phyloP scores from a whole-genome alignment of 805 yeast genomes.

The Clavispora fructus region DNA sequence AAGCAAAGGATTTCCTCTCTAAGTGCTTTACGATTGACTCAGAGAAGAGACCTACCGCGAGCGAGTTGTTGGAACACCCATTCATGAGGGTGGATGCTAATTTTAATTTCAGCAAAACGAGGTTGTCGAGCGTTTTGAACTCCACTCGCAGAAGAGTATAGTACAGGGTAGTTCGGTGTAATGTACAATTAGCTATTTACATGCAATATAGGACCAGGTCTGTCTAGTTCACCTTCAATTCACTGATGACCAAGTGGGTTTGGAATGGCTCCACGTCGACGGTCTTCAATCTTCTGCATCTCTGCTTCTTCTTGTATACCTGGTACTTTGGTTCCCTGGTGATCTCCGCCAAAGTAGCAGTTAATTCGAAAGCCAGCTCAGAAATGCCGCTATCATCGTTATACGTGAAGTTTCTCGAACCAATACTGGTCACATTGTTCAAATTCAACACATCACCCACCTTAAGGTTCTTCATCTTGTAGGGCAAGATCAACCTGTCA shows the following conservation, averaged over 20 bases:
- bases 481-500: constrained; percentile 77
- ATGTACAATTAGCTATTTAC: constrained; percentile 9
- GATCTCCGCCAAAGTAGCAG: constrained; percentile 81
- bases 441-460: constrained; percentile 80
- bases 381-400: constrained; percentile 32
- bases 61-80: constrained; percentile 48
- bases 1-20: constrained; percentile 68
- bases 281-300: constrained; percentile 75
- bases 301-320: constrained; percentile 53
- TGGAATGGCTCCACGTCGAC: constrained; percentile 68
- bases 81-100: constrained; percentile 39
- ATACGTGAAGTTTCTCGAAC: constrained; percentile 76
- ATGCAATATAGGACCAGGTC: constrained; percentile 1
- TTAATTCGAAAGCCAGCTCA: constrained; percentile 56
- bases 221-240: constrained; percentile 48
- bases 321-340: constrained; percentile 71
- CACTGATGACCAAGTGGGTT: constrained; percentile 73
- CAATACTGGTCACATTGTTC: constrained; percentile 73
- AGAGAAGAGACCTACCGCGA: constrained; percentile 83
- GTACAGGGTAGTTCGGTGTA: neutral
- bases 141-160: constrained; percentile 8
- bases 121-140: constrained; percentile 48
- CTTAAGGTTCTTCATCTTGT: constrained; percentile 64
- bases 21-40: constrained; percentile 74
- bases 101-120: constrained; percentile 52